Evolutionary conservation across 305 asterid species (phyloP), one percentile per base, ranked within the genome.

Genomic region (Fraxinus angustifolia): DNA sequence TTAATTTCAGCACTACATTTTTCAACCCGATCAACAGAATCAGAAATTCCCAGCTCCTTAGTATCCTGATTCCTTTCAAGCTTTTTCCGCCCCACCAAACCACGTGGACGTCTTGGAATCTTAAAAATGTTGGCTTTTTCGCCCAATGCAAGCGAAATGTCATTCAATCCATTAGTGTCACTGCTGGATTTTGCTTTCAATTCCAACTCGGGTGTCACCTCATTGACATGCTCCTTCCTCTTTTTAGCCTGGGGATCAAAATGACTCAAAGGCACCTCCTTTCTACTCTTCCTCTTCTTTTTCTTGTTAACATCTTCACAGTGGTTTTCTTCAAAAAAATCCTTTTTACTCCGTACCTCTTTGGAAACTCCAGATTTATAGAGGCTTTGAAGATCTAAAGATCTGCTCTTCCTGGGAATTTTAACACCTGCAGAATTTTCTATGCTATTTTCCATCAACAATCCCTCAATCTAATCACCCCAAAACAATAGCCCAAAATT

Each of bases 41-140:
- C 84, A 81, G 91, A 80, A 80, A 84, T 73, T 78, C 84, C 87
- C 73, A 83, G 75, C 21, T 82, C 81, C 82, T 87, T 87, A 2
- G 89, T 81, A 68, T 45, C 83, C 35, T 82, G 87, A 84, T 82
- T 88, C 62, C 77, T 81, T 82, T 72, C 90, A 82, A 73, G 48
- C 84, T 87, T 94, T 82, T 79, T 96, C 80, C 92, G 88, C 81
- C 95, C 86, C 73, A 90, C 88, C n/a, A 87, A 80, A 67, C 97
- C 98, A 83, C 98, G 94, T 7, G 98, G 99, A 8, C 98, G 92
- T 90, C 88, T 94, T n/a, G 99, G 99, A 80, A 93, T 83, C 78
- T 85, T 89, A 83, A 96, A 88, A 73, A 86, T 81, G 83, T 87
- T 88, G 28, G 91, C 97, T 82, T 83, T 88, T 36, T 81, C 91